Percentiles rank a stretch among this genome's conserved stretches.
phyloP scores from a whole-genome alignment of 805 yeast genomes.

The Wickerhamomyces chaumierensis region DNA sequence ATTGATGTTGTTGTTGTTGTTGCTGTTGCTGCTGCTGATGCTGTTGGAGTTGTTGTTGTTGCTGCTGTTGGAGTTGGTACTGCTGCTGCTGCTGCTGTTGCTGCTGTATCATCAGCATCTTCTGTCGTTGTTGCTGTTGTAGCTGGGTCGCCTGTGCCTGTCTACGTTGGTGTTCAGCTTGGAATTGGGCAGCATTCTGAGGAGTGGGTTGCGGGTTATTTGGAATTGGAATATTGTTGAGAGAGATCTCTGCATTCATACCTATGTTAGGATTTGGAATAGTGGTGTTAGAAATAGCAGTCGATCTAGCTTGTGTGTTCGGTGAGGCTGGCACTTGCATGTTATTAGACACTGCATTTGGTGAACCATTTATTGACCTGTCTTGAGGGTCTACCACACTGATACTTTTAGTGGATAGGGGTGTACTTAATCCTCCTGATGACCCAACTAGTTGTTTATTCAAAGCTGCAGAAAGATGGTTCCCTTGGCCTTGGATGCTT shows the following conservation, averaged over 20 bases:
- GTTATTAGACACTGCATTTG: no score
- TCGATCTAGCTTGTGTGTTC: no score
- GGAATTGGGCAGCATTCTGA: constrained; percentile 1
- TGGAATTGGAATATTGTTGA: constrained; percentile 9
- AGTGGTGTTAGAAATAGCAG: constrained; percentile 9
- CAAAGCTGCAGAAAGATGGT: no score
- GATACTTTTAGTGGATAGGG: no score
- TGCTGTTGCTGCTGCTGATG: constrained; percentile 4
- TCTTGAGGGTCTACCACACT: no score
- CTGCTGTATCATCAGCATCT: neutral
- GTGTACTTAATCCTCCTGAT: no score
- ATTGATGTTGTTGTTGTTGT: constrained; percentile 16
- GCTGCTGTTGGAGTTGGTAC: constrained; percentile 4
- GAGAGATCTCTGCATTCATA: no score
- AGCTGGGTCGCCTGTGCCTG: constrained; percentile 2
- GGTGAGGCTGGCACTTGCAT: no score
- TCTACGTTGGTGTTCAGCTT: constrained; percentile 2
- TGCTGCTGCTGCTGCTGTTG: constrained; percentile 4
- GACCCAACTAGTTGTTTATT: no score
- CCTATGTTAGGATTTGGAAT: no score
- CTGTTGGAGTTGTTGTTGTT: constrained; percentile 7
- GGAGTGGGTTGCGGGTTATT: neutral
- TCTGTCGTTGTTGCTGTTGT: constrained; percentile 3
- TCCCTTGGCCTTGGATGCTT: constrained; percentile 2
- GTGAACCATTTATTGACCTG: no score